Conservation (phyloP, 768 basidiomycete species). For the Russula brevipes region DNA sequence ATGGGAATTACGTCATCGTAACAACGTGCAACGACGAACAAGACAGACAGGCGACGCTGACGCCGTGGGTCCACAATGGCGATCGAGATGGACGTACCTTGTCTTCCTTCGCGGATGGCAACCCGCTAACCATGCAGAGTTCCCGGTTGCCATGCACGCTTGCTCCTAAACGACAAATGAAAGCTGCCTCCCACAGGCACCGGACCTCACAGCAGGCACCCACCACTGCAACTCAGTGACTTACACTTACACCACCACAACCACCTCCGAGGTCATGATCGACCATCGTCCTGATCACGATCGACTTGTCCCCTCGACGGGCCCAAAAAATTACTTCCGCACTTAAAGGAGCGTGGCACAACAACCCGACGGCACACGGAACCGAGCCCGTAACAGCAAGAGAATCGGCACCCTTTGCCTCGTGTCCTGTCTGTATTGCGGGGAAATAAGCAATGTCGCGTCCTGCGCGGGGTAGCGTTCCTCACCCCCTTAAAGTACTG, state of each 20-base stretch:
- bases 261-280: background rate
- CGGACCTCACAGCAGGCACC: background rate
- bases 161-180: background rate
- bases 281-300: constrained; percentile 7
- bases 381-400: background rate
- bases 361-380: background rate
- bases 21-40: no score
- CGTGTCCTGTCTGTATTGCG: background rate
- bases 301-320: background rate
- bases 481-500: background rate
- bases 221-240: no score
- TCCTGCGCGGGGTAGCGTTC: background rate
- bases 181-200: background rate
- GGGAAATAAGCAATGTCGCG: constrained; percentile 8
- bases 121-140: background rate
- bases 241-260: no score
- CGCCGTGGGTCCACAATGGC: no score
- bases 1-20: no score
- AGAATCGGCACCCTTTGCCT: background rate
- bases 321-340: background rate
- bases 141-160: background rate
- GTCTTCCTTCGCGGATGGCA: background rate
- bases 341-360: no score
- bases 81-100: no score
- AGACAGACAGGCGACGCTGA: no score